Percentiles rank a stretch among this genome's conserved stretches.
These are phyloP conservation scores for Kurtzmaniella quercitrusa DNA, from an alignment of 1,139 yeast genomes.

Conservation along the genomic window DNA sequence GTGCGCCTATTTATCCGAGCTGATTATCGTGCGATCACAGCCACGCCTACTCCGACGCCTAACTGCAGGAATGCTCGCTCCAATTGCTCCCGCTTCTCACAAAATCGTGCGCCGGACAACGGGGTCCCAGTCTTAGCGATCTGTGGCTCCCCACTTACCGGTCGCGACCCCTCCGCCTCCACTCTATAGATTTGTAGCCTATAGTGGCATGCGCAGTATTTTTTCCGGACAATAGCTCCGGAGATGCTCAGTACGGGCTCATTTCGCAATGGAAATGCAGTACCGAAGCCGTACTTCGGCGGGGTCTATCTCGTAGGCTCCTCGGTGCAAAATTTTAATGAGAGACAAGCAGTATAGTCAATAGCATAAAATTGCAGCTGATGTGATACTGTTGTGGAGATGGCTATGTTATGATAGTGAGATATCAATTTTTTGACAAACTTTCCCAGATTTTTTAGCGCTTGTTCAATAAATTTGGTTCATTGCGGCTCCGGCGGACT, in stretches of 20 bases:
- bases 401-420: no score
- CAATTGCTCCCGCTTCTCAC: background rate
- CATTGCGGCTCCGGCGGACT: no score
- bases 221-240: background rate
- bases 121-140: background rate
- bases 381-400: background rate
- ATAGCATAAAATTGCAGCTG: no score
- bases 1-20: background rate
- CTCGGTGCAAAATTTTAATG: background rate
- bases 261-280: background rate
- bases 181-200: background rate
- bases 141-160: background rate
- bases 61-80: background rate
- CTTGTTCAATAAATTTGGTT: no score
- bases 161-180: background rate
- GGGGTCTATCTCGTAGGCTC: background rate
- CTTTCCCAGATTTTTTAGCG: no score
- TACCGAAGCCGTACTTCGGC: background rate
- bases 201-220: background rate
- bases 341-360: no score
- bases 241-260: background rate
- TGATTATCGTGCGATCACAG: background rate
- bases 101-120: background rate
- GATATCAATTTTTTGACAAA: no score
- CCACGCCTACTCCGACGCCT: background rate